Evolutionary conservation across 768 basidiomycete species (phyloP).

Genomic region (Termitomyces sp.): DNA sequence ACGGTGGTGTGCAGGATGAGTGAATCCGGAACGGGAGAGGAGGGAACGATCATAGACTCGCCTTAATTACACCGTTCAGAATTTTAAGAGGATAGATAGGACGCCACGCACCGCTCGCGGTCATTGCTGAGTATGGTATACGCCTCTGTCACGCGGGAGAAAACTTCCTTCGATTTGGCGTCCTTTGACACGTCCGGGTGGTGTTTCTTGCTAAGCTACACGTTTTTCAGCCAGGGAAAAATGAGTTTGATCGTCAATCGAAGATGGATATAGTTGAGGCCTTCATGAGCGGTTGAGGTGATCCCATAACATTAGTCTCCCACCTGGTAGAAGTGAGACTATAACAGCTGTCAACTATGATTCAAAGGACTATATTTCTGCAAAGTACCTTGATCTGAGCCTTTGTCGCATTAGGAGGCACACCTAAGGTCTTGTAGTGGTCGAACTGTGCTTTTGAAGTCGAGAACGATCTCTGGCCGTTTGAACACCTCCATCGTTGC

Average conservation of each 20-base stretch:
- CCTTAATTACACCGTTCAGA: constrained; percentile 17
- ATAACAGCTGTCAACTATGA: background rate
- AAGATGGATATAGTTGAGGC: background rate
- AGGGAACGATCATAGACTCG: constrained; percentile 43
- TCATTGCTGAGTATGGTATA: constrained; percentile 43
- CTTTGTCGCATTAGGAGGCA: constrained; percentile 33
- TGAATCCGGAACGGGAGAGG: constrained; percentile 12
- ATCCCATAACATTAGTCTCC: background rate
- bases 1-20: constrained; percentile 19
- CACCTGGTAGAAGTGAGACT: constrained; percentile 44
- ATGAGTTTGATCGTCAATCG: background rate
- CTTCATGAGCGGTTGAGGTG: background rate
- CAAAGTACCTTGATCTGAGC: constrained; percentile 39
- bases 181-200: constrained; percentile 48
- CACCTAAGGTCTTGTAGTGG: constrained; percentile 40
- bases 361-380: background rate
- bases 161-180: constrained; percentile 33
- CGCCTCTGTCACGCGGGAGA: constrained; percentile 38
- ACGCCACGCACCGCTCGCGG: constrained; percentile 32
- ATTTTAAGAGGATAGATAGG: background rate
- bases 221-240: background rate
- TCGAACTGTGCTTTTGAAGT: constrained; percentile 18
- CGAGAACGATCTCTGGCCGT: constrained; percentile 15
- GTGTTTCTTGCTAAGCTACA: constrained; percentile 42
- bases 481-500: background rate